Conservation (phyloP, 805 yeast species). For the Pichia scutulata region DNA sequence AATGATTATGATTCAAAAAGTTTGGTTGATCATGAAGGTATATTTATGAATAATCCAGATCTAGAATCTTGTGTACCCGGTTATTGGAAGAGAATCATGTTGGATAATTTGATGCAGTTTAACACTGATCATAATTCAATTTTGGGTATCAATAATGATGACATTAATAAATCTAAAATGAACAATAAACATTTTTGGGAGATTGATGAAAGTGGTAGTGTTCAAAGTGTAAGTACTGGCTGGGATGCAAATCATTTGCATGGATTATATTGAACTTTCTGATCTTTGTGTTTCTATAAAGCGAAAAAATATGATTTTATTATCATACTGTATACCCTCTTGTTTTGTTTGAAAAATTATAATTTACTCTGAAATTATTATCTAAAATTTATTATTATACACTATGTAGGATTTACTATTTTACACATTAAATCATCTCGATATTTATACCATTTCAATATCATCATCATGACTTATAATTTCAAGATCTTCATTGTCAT, state of each 20-base stretch:
- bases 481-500: slow-evolving; percentile 15
- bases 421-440: neutral
- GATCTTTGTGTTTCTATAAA: neutral
- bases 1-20: slow-evolving; percentile 5
- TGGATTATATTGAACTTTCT: neutral
- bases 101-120: slow-evolving; percentile 17
- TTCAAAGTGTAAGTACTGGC: slow-evolving; percentile 9
- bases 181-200: slow-evolving; percentile 9
- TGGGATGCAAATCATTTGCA: slow-evolving; percentile 5
- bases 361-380: neutral
- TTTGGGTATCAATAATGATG: slow-evolving; percentile 1
- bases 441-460: neutral
- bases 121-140: neutral
- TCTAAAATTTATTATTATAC: neutral
- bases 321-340: neutral
- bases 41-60: slow-evolving; percentile 25
- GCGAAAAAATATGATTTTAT: neutral
- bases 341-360: neutral
- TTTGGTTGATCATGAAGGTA: slow-evolving; percentile 10
- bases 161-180: neutral
- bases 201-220: slow-evolving; percentile 7
- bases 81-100: slow-evolving; percentile 22
- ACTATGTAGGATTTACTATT: neutral
- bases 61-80: slow-evolving; percentile 25
- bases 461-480: neutral